Conservation (phyloP, 495 filamentous ascomycete genomes). For the Penicillium ochrochloron region DNA sequence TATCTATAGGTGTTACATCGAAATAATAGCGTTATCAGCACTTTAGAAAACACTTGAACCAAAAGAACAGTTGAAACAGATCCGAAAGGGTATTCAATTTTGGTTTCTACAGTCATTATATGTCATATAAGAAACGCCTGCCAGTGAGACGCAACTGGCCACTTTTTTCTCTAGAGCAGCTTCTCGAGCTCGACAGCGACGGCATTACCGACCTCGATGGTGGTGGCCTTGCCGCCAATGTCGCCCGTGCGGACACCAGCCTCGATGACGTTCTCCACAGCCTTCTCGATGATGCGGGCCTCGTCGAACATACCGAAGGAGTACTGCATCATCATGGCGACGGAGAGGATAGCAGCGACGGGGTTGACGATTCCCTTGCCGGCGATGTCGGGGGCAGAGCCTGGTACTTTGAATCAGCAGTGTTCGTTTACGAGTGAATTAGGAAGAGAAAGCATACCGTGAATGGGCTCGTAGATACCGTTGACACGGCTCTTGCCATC, state of each 20-base stretch:
- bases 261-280: constrained; percentile 57
- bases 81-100: constrained; percentile 37
- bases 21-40: background rate
- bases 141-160: background rate
- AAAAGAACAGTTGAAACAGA: constrained; percentile 14
- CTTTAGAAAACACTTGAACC: background rate
- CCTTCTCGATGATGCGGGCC: constrained; percentile 56
- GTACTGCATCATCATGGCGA: constrained; percentile 62
- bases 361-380: constrained; percentile 87
- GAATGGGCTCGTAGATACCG: constrained; percentile 97
- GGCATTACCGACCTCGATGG: constrained; percentile 58
- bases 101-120: constrained; percentile 32
- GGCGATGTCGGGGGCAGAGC: constrained; percentile 65
- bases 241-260: constrained; percentile 58
- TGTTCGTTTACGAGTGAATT: constrained; percentile 3
- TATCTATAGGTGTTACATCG: background rate
- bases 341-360: constrained; percentile 58
- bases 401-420: constrained; percentile 30
- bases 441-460: constrained; percentile 62
- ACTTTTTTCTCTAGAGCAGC: constrained; percentile 38
- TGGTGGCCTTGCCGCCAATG: constrained; percentile 57
- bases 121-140: constrained; percentile 27
- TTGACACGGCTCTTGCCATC: constrained; percentile 63
- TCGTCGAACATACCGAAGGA: constrained; percentile 55
- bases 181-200: constrained; percentile 55